Percentiles rank a stretch among this genome's conserved stretches.
Evolutionary conservation across 192 early-diverging fungal genomes (phyloP).

Genomic region (Coemansia sp.): DNA sequence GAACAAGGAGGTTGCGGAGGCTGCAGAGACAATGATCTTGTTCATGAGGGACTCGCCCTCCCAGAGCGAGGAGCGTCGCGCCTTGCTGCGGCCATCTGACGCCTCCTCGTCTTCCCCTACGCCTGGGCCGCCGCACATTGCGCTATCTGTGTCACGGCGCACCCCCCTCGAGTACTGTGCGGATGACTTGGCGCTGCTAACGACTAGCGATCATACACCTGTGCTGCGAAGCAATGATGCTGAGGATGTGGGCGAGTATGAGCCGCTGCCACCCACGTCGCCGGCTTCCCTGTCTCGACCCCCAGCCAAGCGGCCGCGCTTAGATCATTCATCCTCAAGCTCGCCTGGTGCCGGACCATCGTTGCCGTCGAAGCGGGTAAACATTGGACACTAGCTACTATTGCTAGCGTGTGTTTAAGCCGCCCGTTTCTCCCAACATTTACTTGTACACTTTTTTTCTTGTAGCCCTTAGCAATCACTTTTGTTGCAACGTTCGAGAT

Average conservation of each 20-base stretch:
- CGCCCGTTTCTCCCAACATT: neutral
- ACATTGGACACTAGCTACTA: neutral
- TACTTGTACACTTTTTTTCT: neutral
- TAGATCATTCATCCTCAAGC: neutral
- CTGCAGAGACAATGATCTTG: conserved; percentile 44
- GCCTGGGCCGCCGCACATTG: neutral
- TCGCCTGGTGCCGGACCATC: neutral
- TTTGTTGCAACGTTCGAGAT: neutral
- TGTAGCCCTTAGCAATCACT: neutral
- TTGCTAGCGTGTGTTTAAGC: neutral
- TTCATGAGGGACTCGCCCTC: conserved; percentile 23
- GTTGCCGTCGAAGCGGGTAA: conserved; percentile 1
- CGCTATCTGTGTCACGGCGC: neutral
- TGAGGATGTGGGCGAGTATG: neutral
- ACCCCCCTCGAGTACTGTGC: neutral
- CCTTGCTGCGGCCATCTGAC: neutral
- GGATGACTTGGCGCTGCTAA: neutral
- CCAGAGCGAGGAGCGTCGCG: conserved; percentile 1
- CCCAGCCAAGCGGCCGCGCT: neutral
- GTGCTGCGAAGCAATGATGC: neutral
- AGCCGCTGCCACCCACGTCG: neutral
- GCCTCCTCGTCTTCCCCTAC: neutral
- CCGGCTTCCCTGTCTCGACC: neutral
- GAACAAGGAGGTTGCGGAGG: conserved; percentile 28
- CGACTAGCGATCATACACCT: neutral